These are phyloP conservation scores for Chionographis japonica DNA, from an alignment of 106 monocot genomes.

Conservation along the genomic window DNA sequence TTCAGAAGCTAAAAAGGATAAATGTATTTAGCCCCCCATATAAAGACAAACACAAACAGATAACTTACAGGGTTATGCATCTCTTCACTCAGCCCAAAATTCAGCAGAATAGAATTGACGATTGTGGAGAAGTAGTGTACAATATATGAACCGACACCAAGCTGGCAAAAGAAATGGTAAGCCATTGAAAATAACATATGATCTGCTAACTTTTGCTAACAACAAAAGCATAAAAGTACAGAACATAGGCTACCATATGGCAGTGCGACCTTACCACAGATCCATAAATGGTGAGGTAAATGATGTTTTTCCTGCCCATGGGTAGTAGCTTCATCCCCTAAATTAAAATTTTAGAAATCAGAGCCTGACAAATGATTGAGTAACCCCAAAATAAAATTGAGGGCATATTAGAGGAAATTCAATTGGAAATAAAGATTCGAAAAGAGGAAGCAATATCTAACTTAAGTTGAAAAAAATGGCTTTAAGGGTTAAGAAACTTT, in stretches of 20 bases:
- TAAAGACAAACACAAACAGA: background rate
- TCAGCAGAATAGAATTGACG: constrained; percentile 73
- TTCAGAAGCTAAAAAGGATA: no score
- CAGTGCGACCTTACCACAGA: constrained; percentile 54
- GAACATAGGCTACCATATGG: background rate
- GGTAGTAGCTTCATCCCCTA: constrained; percentile 98
- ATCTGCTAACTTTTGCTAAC: background rate
- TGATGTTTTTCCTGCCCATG: constrained; percentile 82
- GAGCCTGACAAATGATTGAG: background rate
- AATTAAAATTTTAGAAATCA: constrained; percentile 6
- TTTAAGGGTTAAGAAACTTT: no score
- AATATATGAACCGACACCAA: constrained; percentile 88
- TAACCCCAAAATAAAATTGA: background rate
- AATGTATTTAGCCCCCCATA: background rate
- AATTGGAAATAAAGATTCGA: no score
- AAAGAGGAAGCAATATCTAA: no score
- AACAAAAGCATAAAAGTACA: background rate
- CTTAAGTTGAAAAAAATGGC: no score
- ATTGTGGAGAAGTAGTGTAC: constrained; percentile 80
- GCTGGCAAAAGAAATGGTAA: constrained; percentile 35
- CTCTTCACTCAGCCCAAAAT: constrained; percentile 78
- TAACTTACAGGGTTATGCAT: constrained; percentile 91
- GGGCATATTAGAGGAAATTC: background rate
- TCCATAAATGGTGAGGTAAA: constrained; percentile 88
- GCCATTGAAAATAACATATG: background rate